These are phyloP conservation scores for Euphorbia celastroides DNA, from an alignment of 441 rosid species.

Conservation along the genomic window DNA sequence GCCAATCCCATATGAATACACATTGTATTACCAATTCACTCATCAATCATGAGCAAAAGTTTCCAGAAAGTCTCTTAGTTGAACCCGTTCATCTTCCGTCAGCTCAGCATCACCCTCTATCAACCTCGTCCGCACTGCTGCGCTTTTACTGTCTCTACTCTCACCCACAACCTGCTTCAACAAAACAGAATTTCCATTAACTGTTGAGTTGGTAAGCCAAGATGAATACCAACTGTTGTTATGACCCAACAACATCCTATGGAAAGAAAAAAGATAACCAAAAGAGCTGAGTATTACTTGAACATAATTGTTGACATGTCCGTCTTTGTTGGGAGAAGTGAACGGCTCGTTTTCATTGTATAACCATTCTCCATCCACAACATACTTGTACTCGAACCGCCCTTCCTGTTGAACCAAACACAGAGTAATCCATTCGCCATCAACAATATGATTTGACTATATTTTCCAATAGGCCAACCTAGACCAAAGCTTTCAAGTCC, in stretches of 20 bases:
- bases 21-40: conserved; percentile 18
- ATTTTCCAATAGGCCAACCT: not conserved
- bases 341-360: conserved; percentile 50
- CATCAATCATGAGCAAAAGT: conserved; percentile 37
- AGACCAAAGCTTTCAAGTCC: not conserved
- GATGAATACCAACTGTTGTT: too few relatives aligned
- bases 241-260: not conserved
- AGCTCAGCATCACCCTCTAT: conserved; percentile 56
- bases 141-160: conserved; percentile 33
- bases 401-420: conserved; percentile 63
- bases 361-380: conserved; percentile 77
- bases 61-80: conserved; percentile 55
- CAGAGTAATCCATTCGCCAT: conserved; percentile 1
- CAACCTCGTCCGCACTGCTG: conserved; percentile 47
- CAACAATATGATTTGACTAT: not conserved
- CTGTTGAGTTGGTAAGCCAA: too few relatives aligned
- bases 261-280: not conserved
- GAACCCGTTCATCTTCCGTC: conserved; percentile 45
- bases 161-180: conserved; percentile 47
- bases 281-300: conserved; percentile 37
- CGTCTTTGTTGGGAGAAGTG: conserved; percentile 67
- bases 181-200: not conserved
- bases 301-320: conserved; percentile 70
- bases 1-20: not conserved
- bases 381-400: conserved; percentile 80